Evolutionary conservation across 23 red algal genomes (phyloP), one percentile per base, ranked within the genome.

Genomic region (Gracilaria domingensis): DNA sequence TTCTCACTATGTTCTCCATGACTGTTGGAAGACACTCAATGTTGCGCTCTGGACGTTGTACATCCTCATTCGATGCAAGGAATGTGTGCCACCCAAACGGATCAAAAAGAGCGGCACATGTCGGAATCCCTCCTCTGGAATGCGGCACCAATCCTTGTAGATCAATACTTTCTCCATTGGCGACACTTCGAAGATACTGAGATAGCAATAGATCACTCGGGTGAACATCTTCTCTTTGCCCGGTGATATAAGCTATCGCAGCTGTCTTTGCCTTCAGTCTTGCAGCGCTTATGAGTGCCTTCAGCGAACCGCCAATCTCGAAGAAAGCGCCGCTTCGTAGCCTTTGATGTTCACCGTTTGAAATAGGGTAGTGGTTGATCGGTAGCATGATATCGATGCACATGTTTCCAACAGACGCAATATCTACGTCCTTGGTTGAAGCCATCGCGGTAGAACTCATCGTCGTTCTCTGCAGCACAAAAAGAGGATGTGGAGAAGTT

Each of bases 61-160:
- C 8, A 5, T 69, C 59, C 14, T 85, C 81, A 71, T 85, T 85
- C 40, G 81, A 69, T 20, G 81, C 81, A n/a, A 85, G 58, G 25
- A 85, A 85, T 25, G 81, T 85, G 60, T 85, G 81, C 25, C 61
- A 66, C 20, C 81, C 81, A 36, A 14, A 32, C 48, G 81, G 60
- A 69, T 85, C 58, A 25, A 85, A 67, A 25, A 85, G 51, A 69
- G 81, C 81, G 3, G 81, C 81, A 85, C 81, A 85, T 65, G 81
- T 85, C 37, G 81, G 32, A 60, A 85, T 38, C 0, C 39, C 47
- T 38, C 36, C 81, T 6, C 20, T 65, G 4, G 60, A 51, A 50
- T 85, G 81, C 11, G 59, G 14, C 5, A 85, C 35, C 6, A 85
- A 51, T 12, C 59, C 51, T 21, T 48, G 45, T 17, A 35, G 18